phyloP scores from a whole-genome alignment of 1,284 basidiomycete species.

The Cryptococcus sp. region DNA sequence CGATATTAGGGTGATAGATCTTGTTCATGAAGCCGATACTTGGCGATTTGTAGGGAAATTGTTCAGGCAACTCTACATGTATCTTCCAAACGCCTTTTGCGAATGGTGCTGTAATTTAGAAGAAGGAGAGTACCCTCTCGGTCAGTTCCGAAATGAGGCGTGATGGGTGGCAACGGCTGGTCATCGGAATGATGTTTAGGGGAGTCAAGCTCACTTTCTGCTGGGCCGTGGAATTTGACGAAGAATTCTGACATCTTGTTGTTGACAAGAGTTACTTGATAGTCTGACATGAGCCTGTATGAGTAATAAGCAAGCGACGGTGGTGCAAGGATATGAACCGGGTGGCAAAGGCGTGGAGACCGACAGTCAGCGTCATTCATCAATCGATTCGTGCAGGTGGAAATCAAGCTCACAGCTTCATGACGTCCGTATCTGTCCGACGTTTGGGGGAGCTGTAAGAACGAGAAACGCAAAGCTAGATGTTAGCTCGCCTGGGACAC shows the following conservation, averaged over 20 bases:
- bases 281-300: slow-evolving; percentile 88
- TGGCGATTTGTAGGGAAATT: slow-evolving; percentile 98
- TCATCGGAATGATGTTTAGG: background rate
- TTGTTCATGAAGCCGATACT: slow-evolving; percentile 99
- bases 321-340: background rate
- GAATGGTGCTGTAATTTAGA: slow-evolving; percentile 74
- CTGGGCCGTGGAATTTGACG: slow-evolving; percentile 90
- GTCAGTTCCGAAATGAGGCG: slow-evolving; percentile 4
- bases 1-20: slow-evolving; percentile 99
- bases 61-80: slow-evolving; percentile 97
- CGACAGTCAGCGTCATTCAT: slow-evolving; percentile 7
- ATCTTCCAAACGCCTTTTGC: slow-evolving; percentile 98
- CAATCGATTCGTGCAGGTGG: background rate
- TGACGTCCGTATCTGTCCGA: slow-evolving; percentile 97
- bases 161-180: slow-evolving; percentile 6
- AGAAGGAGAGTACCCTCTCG: background rate
- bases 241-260: slow-evolving; percentile 99
- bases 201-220: slow-evolving; percentile 72
- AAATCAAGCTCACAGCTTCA: slow-evolving; percentile 79
- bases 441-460: slow-evolving; percentile 74
- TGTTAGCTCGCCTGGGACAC: background rate
- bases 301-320: slow-evolving; percentile 9
- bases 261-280: slow-evolving; percentile 94
- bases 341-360: slow-evolving; percentile 11
- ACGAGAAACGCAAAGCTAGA: background rate